phyloP scores from a whole-genome alignment of 2,329 filamentous ascomycete genomes.

The Cladosporium velox region DNA sequence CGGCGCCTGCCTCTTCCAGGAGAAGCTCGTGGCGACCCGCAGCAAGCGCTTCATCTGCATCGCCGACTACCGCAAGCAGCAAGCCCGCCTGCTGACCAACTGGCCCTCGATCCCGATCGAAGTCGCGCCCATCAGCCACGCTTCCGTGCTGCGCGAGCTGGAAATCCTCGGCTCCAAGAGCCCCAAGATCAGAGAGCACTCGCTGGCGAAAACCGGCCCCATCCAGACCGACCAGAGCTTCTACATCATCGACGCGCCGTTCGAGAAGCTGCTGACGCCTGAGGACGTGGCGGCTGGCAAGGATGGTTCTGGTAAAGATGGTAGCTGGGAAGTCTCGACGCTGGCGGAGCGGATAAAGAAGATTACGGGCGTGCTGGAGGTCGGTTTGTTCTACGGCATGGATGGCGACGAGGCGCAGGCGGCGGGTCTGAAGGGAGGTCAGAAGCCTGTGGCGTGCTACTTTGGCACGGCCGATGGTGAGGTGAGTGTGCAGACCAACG shows the following conservation, averaged over 20 bases:
- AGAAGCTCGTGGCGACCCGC: constrained; percentile 79
- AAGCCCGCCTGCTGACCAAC: constrained; percentile 67
- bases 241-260: constrained; percentile 91
- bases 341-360: constrained; percentile 74
- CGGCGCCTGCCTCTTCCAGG: constrained; percentile 95
- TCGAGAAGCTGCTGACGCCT: constrained; percentile 67
- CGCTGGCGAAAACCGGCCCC: constrained; percentile 77
- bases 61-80: constrained; percentile 86
- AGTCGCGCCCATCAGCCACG: constrained; percentile 81
- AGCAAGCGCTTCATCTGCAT: constrained; percentile 37
- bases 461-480: constrained; percentile 77
- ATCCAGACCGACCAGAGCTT: constrained; percentile 84
- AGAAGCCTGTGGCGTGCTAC: constrained; percentile 92
- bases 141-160: constrained; percentile 73
- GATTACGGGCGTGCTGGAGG: constrained; percentile 86
- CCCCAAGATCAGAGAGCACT: constrained; percentile 71
- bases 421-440: constrained; percentile 65
- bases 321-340: constrained; percentile 76
- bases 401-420: constrained; percentile 70
- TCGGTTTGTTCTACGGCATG: constrained; percentile 82
- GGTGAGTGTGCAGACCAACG: constrained; percentile 38
- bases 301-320: constrained; percentile 48
- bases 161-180: constrained; percentile 69
- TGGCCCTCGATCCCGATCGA: constrained; percentile 93
- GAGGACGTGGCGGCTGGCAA: constrained; percentile 53